Conservation (phyloP, 805 yeast species). For the Pichia rugopelliculosa region DNA sequence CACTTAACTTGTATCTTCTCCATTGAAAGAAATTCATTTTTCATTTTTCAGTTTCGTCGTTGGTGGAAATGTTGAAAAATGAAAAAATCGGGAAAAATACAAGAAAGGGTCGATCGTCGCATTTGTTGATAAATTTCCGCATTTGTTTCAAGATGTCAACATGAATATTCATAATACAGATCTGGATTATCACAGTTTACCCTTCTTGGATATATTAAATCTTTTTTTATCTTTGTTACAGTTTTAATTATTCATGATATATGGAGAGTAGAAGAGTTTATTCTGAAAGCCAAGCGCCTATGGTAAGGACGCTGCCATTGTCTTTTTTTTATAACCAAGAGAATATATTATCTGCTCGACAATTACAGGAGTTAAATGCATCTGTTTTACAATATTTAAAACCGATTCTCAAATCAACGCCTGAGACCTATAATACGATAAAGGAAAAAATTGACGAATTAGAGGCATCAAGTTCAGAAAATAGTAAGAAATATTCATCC, state of each 20-base stretch:
- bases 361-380: slow-evolving; percentile 29
- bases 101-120: not conserved
- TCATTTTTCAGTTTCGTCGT: not conserved
- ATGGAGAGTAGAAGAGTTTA: slow-evolving; percentile 2
- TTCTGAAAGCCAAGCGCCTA: slow-evolving; percentile 4
- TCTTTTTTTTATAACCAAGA: not conserved
- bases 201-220: not conserved
- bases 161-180: not conserved
- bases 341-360: slow-evolving; percentile 27
- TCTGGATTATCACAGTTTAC: not conserved
- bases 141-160: not conserved
- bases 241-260: too few species aligned
- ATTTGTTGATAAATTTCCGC: not conserved
- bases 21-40: not conserved
- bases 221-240: too few species aligned
- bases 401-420: slow-evolving; percentile 11
- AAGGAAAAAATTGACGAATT: not conserved
- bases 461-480: not conserved
- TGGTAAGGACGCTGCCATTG: slow-evolving; percentile 1
- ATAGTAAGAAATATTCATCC: slow-evolving; percentile 10
- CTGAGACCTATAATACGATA: not conserved
- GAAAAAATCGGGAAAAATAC: not conserved
- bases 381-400: slow-evolving; percentile 29
- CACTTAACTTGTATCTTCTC: too few species aligned
- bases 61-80: not conserved